Percentiles rank a stretch among this genome's conserved stretches.
Evolutionary conservation across 2,329 filamentous ascomycete species (phyloP).

Genomic region (Zarea fungicola): DNA sequence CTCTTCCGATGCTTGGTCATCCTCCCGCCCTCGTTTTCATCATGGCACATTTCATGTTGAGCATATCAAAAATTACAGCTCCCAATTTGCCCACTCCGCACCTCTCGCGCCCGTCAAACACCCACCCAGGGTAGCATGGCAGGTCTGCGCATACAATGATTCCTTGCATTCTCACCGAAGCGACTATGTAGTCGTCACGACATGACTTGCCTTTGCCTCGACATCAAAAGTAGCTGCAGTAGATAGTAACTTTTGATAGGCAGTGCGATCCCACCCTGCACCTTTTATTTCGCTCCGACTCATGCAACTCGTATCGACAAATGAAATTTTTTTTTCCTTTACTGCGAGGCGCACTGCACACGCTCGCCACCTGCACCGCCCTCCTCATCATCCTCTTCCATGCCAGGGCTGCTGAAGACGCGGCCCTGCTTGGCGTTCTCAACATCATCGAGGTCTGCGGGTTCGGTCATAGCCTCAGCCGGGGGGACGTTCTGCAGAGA

Average conservation of each 20-base stretch:
- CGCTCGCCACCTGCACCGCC: constrained; percentile 70
- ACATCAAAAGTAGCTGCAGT: too few species aligned
- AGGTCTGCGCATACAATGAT: too few species aligned
- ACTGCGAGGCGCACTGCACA: constrained; percentile 84
- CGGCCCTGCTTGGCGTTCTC: constrained; percentile 62
- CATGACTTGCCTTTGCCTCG: too few species aligned
- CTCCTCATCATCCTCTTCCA: constrained; percentile 72
- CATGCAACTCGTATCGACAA: background rate
- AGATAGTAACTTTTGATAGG: background rate
- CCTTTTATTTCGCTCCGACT: background rate
- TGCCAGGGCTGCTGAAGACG: constrained; percentile 58
- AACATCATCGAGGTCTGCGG: constrained; percentile 79
- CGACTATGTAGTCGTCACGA: too few species aligned
- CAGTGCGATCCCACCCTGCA: background rate
- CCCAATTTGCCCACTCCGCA: too few species aligned
- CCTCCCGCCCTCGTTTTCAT: background rate
- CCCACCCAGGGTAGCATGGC: too few species aligned
- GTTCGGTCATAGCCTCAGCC: constrained; percentile 83
- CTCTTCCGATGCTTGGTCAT: too few species aligned
- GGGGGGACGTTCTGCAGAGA: constrained; percentile 62
- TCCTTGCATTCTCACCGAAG: too few species aligned
- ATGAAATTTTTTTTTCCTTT: constrained; percentile 34
- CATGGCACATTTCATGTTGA: too few species aligned
- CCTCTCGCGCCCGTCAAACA: too few species aligned
- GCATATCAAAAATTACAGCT: background rate